Evolutionary conservation across 805 yeast genomes (phyloP).

Genomic region (Saccharomycopsis malanga): DNA sequence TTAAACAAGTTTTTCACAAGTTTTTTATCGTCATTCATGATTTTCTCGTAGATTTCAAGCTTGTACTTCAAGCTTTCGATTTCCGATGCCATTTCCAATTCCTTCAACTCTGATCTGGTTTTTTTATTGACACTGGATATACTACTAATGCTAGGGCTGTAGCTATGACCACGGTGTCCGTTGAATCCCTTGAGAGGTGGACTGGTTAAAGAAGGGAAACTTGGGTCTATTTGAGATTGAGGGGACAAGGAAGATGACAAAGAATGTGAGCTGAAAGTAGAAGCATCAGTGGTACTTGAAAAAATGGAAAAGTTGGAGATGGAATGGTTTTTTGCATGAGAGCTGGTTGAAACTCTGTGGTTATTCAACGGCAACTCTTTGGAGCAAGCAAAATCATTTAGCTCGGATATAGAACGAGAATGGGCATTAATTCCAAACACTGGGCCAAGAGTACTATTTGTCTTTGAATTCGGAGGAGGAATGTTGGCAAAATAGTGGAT

Average conservation of each 20-base stretch:
- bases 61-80: slow-evolving; percentile 17
- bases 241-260: slow-evolving; percentile 5
- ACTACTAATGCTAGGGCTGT: slow-evolving; percentile 12
- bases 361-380: background rate
- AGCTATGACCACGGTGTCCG: slow-evolving; percentile 4
- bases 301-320: slow-evolving; percentile 5
- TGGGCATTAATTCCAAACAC: slow-evolving; percentile 1
- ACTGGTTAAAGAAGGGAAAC: background rate
- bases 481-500: slow-evolving; percentile 5
- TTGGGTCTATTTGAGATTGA: slow-evolving; percentile 3
- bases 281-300: slow-evolving; percentile 10
- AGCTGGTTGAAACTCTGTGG: background rate
- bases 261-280: slow-evolving; percentile 1
- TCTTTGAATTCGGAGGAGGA: slow-evolving; percentile 12
- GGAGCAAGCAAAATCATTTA: background rate
- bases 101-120: slow-evolving; percentile 11
- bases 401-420: slow-evolving; percentile 4
- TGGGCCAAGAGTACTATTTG: background rate
- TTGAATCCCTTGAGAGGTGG: background rate
- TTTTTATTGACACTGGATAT: slow-evolving; percentile 1
- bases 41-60: slow-evolving; percentile 16
- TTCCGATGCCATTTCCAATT: slow-evolving; percentile 16
- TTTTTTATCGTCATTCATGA: slow-evolving; percentile 17
- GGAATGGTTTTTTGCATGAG: slow-evolving; percentile 5
- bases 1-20: slow-evolving; percentile 19